phyloP scores from a whole-genome alignment of 2,329 filamentous ascomycete genomes.

The Akanthomyces dipterigenus region DNA sequence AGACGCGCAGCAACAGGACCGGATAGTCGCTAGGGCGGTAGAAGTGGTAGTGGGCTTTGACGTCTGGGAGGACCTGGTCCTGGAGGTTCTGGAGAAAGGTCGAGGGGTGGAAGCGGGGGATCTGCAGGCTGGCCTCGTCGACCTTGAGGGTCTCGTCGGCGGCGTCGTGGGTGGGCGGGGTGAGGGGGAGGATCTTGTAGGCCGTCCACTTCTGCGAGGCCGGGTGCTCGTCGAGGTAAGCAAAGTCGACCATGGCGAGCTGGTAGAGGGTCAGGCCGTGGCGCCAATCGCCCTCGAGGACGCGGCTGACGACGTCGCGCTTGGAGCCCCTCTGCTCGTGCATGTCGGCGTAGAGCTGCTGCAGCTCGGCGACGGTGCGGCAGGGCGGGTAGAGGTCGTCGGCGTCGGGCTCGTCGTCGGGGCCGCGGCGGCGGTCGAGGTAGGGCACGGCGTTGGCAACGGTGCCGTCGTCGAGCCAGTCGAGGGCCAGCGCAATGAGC shows the following conservation, averaged over 20 bases:
- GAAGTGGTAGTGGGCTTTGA: conserved; percentile 79
- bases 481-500: conserved; percentile 63
- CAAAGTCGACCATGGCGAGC: conserved; percentile 61
- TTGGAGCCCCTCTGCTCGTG: conserved; percentile 54
- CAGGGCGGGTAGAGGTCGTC: conserved; percentile 65
- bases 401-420: conserved; percentile 42
- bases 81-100: conserved; percentile 75
- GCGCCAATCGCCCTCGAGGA: conserved; percentile 63
- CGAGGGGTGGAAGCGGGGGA: conserved; percentile 72
- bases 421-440: conserved; percentile 21
- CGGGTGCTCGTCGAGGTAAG: conserved; percentile 60
- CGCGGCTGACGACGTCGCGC: conserved; percentile 56
- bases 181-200: conserved; percentile 50
- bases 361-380: conserved; percentile 57
- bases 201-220: conserved; percentile 58
- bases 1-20: conserved; percentile 68
- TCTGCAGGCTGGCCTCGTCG: conserved; percentile 39
- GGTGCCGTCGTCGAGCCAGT: conserved; percentile 69
- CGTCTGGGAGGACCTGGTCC: conserved; percentile 64
- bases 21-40: conserved; percentile 63
- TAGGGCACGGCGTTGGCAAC: conserved; percentile 43
- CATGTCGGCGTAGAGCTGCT: conserved; percentile 55
- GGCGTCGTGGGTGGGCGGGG: conserved; percentile 27
- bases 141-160: conserved; percentile 31
- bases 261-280: conserved; percentile 59